phyloP scores from a whole-genome alignment of 2,329 filamentous ascomycete species.

The Aspergillus sp. region DNA sequence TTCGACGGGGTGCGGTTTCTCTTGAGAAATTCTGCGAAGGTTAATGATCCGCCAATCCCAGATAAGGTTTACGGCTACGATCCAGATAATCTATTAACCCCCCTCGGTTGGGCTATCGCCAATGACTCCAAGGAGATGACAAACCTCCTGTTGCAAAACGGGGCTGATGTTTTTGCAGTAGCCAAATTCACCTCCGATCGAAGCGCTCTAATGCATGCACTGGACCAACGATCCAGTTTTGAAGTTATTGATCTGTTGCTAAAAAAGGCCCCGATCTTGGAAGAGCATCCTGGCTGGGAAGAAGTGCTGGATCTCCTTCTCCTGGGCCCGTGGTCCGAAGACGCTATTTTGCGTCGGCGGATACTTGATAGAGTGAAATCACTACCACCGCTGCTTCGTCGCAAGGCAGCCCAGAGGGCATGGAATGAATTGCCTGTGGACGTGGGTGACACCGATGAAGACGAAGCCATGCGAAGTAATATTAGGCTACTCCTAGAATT shows the following conservation, averaged over 20 bases:
- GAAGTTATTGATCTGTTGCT: neutral
- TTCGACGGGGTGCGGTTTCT: neutral
- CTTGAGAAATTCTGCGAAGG: neutral
- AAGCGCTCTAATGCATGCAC: neutral
- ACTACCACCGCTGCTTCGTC: neutral
- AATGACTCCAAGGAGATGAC: neutral
- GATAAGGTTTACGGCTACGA: fast-evolving
- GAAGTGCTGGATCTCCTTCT: neutral
- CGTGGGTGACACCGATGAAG: neutral
- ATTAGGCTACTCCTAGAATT: neutral
- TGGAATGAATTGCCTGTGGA: fast-evolving
- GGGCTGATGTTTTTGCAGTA: neutral
- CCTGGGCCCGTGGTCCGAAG: too few relatives aligned
- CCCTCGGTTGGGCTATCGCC: neutral
- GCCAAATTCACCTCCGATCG: fast-evolving
- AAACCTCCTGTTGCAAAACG: neutral
- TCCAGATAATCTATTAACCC: neutral
- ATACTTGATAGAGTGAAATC: neutral
- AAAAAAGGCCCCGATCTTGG: neutral
- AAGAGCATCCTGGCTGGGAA: neutral
- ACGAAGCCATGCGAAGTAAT: neutral
- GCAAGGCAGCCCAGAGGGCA: neutral
- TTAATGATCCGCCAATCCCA: neutral
- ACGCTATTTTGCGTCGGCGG: fast-evolving
- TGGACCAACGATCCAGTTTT: neutral